Base-by-base conservation (phyloP, 371 early-diverging fungal genomes). In the Scutellospora calospora region DNA sequence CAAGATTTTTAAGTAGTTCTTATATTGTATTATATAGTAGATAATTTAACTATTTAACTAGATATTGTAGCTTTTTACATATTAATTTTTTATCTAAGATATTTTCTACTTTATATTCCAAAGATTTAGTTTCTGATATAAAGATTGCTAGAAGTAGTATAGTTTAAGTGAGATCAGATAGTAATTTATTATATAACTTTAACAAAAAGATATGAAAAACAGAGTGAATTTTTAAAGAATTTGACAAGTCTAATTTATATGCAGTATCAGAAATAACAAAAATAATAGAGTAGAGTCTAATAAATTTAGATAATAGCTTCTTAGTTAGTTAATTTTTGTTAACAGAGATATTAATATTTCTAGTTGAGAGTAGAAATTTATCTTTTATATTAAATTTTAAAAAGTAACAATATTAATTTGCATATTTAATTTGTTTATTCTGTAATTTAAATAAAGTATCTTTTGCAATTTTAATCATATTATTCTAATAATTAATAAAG, bases 171-270 rank as follows among this genome's bases (percentile, higher is more conserved):
- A 57, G 20, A 20, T 57, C 22, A 22, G 6, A 6, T 16, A n/a
- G 51, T 9, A 9, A 16, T 57, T 57, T n/a, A 20, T 57, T 65
- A 65, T 65, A 65, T 20, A 31, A 65, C 29, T 65, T 65, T 35
- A 65, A 65, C 20, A 65, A 65, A 29, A 31, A 65, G 14, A 65
- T 65, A 31, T 65, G 38, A 31, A 65, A 65, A 9, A 65, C 65
- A 29, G 38, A 31, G 29, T 65, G 38, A 31, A 65, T 65, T 31
- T 65, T 65, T n/a, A 65, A 65, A 16, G 25, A n/a, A 14, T 5
- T 22, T 33, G 81, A 72, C n/a, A 81, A 51, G 3, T 81, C n/a
- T n/a, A n/a, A n/a, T n/a, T n/a, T n/a, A n/a, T n/a, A n/a, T n/a
- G n/a, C n/a, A n/a, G n/a, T n/a, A n/a, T n/a, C n/a, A n/a, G n/a